Conservation (phyloP, 495 filamentous ascomycete genomes). For the Hypoxylon fuscum region DNA sequence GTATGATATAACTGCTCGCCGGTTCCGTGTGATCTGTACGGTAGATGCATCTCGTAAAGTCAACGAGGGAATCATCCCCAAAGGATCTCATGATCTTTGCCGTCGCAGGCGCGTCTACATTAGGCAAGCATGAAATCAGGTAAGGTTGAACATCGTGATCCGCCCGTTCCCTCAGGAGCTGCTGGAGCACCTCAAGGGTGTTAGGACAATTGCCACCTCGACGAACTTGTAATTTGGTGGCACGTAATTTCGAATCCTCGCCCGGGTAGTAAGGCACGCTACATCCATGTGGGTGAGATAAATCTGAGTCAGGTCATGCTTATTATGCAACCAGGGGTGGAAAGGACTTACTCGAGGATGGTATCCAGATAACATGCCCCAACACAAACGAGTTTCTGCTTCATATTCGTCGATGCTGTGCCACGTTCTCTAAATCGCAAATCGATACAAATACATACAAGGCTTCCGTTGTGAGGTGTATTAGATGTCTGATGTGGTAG, state of each 20-base stretch:
- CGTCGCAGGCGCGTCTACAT: conserved; percentile 45
- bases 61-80: conserved; percentile 51
- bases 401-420: conserved; percentile 41
- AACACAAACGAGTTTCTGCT: conserved; percentile 65
- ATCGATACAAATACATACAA: too few relatives aligned
- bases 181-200: conserved; percentile 72
- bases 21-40: conserved; percentile 63
- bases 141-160: conserved; percentile 42
- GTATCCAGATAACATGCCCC: conserved; percentile 76
- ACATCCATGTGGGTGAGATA: conserved; percentile 23
- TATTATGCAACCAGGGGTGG: conserved; percentile 29
- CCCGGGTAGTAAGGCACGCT: conserved; percentile 72
- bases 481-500: conserved; percentile 8
- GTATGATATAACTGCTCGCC: conserved; percentile 77
- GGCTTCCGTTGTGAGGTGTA: conserved; percentile 3
- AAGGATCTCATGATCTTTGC: conserved; percentile 52
- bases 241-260: conserved; percentile 78
- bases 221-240: conserved; percentile 64
- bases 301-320: conserved; percentile 34
- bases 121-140: conserved; percentile 54
- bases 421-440: conserved; percentile 37
- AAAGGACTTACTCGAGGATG: conserved; percentile 65
- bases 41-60: conserved; percentile 66
- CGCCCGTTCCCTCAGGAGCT: conserved; percentile 54
- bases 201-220: conserved; percentile 79